Evolutionary conservation across 192 early-diverging fungal genomes (phyloP).

Genomic region (Linderina pennispora): DNA sequence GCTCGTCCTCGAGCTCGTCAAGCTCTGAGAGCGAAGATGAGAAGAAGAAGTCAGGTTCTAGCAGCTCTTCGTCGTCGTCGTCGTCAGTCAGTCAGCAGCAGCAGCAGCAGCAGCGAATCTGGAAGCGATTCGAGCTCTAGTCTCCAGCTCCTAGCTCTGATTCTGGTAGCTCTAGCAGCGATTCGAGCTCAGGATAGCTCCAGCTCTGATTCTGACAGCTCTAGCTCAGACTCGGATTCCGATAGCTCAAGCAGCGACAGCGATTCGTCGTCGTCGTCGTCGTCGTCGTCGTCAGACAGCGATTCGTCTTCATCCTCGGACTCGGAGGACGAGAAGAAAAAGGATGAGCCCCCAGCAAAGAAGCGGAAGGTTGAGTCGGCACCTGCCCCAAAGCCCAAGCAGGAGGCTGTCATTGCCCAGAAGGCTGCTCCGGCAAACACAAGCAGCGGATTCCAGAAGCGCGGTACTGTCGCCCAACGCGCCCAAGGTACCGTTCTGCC

Average conservation of each 20-base stretch:
- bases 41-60: no score
- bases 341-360: not conserved
- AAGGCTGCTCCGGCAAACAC: slow-evolving; percentile 30
- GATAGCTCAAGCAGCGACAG: slow-evolving; percentile 10
- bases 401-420: no score
- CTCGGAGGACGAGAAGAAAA: not conserved
- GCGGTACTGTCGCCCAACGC: slow-evolving; percentile 13
- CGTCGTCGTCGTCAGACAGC: slow-evolving; percentile 17
- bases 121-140: no score
- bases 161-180: no score
- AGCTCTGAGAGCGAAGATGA: no score
- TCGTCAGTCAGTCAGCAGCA: no score
- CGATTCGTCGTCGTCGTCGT: slow-evolving; percentile 17
- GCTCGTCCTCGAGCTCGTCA: slow-evolving; percentile 15
- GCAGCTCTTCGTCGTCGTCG: no score
- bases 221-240: slow-evolving; percentile 7
- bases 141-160: no score
- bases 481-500: slow-evolving; percentile 69
- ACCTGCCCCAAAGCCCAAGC: slow-evolving; percentile 43
- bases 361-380: not conserved
- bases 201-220: slow-evolving; percentile 13
- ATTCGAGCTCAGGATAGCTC: no score
- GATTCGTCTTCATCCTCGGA: slow-evolving; percentile 14
- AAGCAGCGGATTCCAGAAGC: slow-evolving; percentile 3
- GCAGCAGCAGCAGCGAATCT: no score